Conservation (phyloP, 495 filamentous ascomycete genomes). For the Parmelia sp. region DNA sequence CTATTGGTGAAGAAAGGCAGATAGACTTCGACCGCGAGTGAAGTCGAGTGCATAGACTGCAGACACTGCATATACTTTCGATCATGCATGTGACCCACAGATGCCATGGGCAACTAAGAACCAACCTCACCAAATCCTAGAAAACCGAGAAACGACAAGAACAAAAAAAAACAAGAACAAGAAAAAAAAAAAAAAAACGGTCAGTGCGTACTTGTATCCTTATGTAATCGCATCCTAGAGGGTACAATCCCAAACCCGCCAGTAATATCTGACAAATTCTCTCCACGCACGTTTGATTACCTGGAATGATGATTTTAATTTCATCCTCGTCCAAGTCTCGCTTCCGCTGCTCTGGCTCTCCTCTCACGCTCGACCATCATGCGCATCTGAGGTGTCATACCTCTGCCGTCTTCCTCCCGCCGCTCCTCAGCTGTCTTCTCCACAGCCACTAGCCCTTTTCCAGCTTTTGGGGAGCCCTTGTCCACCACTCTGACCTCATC, state of each 20-base stretch:
- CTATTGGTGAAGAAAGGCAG: background rate
- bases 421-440: conserved; percentile 66
- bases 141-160: no score
- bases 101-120: background rate
- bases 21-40: background rate
- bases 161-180: no score
- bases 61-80: background rate
- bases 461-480: conserved; percentile 37
- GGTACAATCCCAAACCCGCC: no score
- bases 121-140: no score
- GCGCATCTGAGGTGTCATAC: conserved; percentile 77
- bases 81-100: background rate
- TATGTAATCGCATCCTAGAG: no score
- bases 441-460: conserved; percentile 44
- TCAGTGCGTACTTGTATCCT: no score
- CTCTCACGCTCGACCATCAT: conserved; percentile 73
- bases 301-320: conserved; percentile 37
- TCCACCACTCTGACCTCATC: conserved; percentile 44
- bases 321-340: conserved; percentile 56
- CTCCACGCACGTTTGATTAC: conserved; percentile 21
- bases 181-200: no score
- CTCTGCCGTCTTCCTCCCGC: conserved; percentile 73
- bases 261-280: background rate
- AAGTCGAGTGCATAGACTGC: no score
- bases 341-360: conserved; percentile 80